These are phyloP conservation scores for Suillus plorans DNA, from an alignment of 768 basidiomycete species.

Conservation along the genomic window DNA sequence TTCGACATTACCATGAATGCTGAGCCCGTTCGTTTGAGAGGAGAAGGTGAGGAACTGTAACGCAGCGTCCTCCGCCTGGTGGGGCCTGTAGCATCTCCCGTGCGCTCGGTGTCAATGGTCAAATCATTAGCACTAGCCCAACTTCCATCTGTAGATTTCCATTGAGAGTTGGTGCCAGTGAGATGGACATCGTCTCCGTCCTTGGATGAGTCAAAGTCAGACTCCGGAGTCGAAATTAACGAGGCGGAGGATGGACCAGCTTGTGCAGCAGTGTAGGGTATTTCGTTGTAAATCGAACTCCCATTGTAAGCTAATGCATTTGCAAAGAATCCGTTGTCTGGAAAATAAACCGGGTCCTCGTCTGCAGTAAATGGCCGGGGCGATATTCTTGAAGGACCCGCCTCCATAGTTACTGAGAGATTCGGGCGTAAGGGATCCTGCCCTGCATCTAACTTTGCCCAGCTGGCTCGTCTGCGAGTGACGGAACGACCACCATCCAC, in stretches of 20 bases:
- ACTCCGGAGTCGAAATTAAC: conserved; percentile 37
- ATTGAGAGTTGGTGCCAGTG: conserved; percentile 50
- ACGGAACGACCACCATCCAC: conserved; percentile 34
- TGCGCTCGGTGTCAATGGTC: conserved; percentile 48
- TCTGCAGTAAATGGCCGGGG: conserved; percentile 21
- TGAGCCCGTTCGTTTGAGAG: conserved; percentile 59
- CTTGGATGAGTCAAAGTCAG: conserved; percentile 39
- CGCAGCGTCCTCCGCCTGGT: conserved; percentile 41
- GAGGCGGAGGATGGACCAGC: conserved; percentile 53
- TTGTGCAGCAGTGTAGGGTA: conserved; percentile 34
- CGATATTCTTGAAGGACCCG: conserved; percentile 23
- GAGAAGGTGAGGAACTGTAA: conserved; percentile 55
- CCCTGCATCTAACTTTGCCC: conserved; percentile 48
- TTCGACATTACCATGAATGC: conserved; percentile 58
- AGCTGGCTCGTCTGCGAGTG: conserved; percentile 57
- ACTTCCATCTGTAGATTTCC: conserved; percentile 27
- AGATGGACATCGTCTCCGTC: conserved; percentile 63
- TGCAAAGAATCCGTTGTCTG: conserved; percentile 38
- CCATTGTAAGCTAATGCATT: conserved; percentile 6
- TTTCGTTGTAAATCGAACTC: not conserved
- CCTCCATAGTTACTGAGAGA: conserved; percentile 20
- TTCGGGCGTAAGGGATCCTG: conserved; percentile 50
- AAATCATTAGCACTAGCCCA: conserved; percentile 25
- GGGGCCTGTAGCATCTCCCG: conserved; percentile 38
- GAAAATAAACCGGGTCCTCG: conserved; percentile 53